Evolutionary conservation across 164 flowering plant species (phyloP).

Genomic region (Nymphaea thermarum): DNA sequence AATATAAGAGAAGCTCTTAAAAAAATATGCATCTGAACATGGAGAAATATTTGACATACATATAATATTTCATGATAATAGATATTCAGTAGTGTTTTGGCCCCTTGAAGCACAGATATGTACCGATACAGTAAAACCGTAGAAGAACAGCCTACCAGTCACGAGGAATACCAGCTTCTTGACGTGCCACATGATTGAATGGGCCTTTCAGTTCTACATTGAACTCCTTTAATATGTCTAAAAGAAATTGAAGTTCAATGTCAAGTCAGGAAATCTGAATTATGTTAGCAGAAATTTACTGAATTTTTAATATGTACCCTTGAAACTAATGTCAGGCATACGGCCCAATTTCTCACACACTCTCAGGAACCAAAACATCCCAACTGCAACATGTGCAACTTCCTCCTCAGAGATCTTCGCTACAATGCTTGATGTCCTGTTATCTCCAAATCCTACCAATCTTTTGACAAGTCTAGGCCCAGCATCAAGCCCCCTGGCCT

Average conservation of each 20-base stretch:
- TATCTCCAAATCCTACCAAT: constrained; percentile 83
- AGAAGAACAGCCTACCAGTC: constrained; percentile 40
- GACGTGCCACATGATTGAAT: constrained; percentile 82
- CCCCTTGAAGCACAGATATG: no score
- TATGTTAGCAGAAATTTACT: neutral
- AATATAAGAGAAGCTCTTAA: neutral
- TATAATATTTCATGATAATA: no score
- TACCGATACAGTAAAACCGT: no score
- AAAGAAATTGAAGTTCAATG: neutral
- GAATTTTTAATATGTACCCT: constrained; percentile 28
- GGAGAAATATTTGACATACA: no score
- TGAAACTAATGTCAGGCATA: constrained; percentile 60
- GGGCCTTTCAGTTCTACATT: constrained; percentile 88
- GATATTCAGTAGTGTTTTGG: no score
- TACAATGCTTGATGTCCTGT: constrained; percentile 61
- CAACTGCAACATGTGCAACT: constrained; percentile 95
- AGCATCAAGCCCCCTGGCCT: constrained; percentile 99
- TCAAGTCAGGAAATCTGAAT: neutral
- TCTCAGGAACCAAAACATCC: constrained; percentile 73
- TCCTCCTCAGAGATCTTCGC: constrained; percentile 88
- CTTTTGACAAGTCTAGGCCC: constrained; percentile 87
- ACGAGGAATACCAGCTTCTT: constrained; percentile 91
- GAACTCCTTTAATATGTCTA: constrained; percentile 67
- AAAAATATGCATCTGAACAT: neutral
- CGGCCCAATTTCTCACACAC: constrained; percentile 68